Evolutionary conservation across 1,139 yeast species (phyloP), one percentile per base, ranked within the genome.

Genomic region (Lodderomyces beijingensis): DNA sequence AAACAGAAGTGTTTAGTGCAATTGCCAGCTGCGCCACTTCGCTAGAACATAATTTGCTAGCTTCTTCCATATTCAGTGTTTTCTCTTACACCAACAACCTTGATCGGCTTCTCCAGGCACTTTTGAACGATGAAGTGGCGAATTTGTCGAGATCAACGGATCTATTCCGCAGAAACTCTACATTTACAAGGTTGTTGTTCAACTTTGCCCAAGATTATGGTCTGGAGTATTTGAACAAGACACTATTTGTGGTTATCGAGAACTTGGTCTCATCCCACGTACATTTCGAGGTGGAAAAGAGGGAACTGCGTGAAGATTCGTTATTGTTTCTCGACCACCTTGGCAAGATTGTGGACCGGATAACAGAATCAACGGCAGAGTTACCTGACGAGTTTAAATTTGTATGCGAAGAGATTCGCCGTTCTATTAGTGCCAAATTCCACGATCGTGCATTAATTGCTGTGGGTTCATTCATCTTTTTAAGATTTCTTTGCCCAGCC

Each of bases 401-500:
- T 57, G 78, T 89, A 25, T 82, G 96, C 48, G 73, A 79, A 33
- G 80, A 79, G 31, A 85, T 91, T 24, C 74, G 79, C 38, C 60
- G 65, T 11, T 67, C 83, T 18, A 89, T 91, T 1, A 59, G 70
- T 31, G 58, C 65, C 14, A 79, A 78, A 45, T 84, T 84, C 45
- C 85, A 88, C 1, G 83, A 77, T 29, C 74, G 83, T 34, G 78
- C 77, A 27, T 57, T 70, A 32, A 69, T 79, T 24, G 93, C 95
- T 1, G 86, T 88, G 23, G 96, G 96, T 0, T 88, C 95, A 0
- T 89, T 86, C 50, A 65, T 89, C 33, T 89, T 91, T 51, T 65
- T 91, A 44, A 68, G 97, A 40, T 82, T 85, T 45, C 73, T 87
- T 41, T 88, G 95, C 51, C 97, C 98, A 6, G 95, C 95, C 0